Evolutionary conservation across 768 basidiomycete species (phyloP), one percentile per base, ranked within the genome.

Genomic region (Pisolithus albus): DNA sequence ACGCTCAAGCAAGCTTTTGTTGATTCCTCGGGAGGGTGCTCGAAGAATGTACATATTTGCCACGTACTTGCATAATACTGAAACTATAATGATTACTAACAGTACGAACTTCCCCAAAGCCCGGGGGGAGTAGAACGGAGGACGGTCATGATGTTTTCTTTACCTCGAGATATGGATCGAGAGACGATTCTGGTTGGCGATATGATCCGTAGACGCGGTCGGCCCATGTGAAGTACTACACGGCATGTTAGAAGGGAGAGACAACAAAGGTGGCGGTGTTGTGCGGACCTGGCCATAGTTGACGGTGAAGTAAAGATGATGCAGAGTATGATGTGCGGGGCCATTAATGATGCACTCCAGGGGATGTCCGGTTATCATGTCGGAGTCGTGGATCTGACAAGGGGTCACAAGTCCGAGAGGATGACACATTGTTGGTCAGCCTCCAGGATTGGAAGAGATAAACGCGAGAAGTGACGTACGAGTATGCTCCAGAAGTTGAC

Each of bases 281-380:
- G 57, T 65, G 85, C 84, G 58, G 65, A 85, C 84, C 75, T 92
- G 91, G 21, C 92, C 93, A 68, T 92, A 95, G 74, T 98, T 98
- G 59, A 88, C 87, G 40, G 88, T 96, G 73, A 97, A 98, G 74
- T 94, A 95, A 19, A 99, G 72, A 63, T 98, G 96, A 66, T 97
- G 95, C 40, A 97, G 75, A 0, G 94, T 98, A 67, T 99, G 96
- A 61, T 99, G 96, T 2, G 94, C 92, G 2, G 96, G 95, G n/a
- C 92, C 93, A 70, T 98, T 99, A 71, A 99, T 93, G 64, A 88
- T 70, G 53, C 77, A 83, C 71, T 97, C 95, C 5, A 96, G 78
- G 4, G 83, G 73, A 64, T 91, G 86, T 3, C 88, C 94, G 26
- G 91, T 90, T 62, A 98, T 83, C 95, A 99, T 98, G 73, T 98